A percentile compares a stretch with the other conserved stretches of the same genome.
Conservation (phyloP, 495 filamentous ascomycete species). For the Pyrenopolyporus hunteri region DNA sequence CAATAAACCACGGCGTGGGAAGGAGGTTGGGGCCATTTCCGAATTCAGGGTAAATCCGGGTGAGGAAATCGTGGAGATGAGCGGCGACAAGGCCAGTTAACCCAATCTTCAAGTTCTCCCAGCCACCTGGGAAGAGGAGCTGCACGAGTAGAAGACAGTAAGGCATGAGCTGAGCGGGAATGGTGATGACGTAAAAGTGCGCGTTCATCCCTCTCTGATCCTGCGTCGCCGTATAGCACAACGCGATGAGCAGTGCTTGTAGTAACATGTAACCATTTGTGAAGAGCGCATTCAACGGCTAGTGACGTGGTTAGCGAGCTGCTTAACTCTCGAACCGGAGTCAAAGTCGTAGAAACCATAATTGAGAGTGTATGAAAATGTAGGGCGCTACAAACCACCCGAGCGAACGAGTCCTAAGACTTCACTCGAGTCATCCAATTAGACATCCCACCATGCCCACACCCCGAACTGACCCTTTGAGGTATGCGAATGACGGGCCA, state of each 20-base stretch:
- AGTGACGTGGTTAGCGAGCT: conserved; percentile 38
- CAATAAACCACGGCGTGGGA: conserved; percentile 69
- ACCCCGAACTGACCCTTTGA: conserved; percentile 73
- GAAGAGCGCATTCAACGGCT: conserved; percentile 57
- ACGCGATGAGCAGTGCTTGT: conserved; percentile 72
- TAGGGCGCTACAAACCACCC: conserved; percentile 87
- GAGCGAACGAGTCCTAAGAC: conserved; percentile 62
- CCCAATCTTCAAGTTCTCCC: conserved; percentile 57
- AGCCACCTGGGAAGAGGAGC: conserved; percentile 61
- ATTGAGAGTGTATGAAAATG: conserved; percentile 56
- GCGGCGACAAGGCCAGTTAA: conserved; percentile 77
- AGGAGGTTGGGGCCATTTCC: conserved; percentile 77
- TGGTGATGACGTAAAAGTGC: conserved; percentile 75
- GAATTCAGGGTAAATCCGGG: conserved; percentile 80
- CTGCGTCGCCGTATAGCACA: conserved; percentile 81
- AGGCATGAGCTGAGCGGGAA: conserved; percentile 76
- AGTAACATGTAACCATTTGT: conserved; percentile 62
- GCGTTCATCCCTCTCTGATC: conserved; percentile 76
- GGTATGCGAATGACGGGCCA: conserved; percentile 81
- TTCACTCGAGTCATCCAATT: conserved; percentile 78
- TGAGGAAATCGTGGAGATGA: conserved; percentile 85
- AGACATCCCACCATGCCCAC: conserved; percentile 88
- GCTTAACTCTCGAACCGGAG: not conserved
- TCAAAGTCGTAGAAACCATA: conserved; percentile 3
- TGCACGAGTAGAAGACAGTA: conserved; percentile 75